phyloP scores from a whole-genome alignment of 148 eudicot species.

The Rhododendron ovatum region DNA sequence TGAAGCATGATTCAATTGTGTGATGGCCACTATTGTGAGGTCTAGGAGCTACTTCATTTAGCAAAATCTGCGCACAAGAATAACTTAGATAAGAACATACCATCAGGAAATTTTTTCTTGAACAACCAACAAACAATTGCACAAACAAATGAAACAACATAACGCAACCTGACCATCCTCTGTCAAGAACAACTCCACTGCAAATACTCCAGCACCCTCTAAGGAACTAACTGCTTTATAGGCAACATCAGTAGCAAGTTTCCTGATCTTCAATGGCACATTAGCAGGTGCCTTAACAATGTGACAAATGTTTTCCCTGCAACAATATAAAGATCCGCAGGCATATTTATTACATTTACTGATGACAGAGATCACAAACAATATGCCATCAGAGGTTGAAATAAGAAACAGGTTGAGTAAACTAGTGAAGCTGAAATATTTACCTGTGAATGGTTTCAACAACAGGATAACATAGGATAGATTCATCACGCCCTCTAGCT shows the following conservation, averaged over 20 bases:
- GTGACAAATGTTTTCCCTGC: slow-evolving; percentile 2
- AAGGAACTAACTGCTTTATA: slow-evolving; percentile 76
- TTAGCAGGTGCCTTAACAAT: slow-evolving; percentile 70
- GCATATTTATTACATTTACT: neutral
- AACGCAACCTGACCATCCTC: slow-evolving; percentile 67
- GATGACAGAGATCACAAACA: neutral
- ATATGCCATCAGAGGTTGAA: neutral
- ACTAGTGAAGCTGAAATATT: slow-evolving; percentile 7
- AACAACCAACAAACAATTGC: neutral
- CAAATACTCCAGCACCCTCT: slow-evolving; percentile 97
- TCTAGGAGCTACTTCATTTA: slow-evolving; percentile 29
- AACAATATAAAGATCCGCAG: neutral
- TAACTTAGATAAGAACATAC: neutral
- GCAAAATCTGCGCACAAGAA: slow-evolving; percentile 52
- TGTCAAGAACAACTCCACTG: slow-evolving; percentile 88
- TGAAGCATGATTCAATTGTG: slow-evolving; percentile 88
- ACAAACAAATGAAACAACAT: neutral
- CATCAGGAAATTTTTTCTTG: neutral
- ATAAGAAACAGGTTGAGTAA: neutral
- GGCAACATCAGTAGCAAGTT: slow-evolving; percentile 83
- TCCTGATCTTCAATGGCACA: slow-evolving; percentile 70
- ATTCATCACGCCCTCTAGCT: slow-evolving; percentile 89
- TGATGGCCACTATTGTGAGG: slow-evolving; percentile 99
- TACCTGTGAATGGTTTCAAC: slow-evolving; percentile 97
- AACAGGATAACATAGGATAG: slow-evolving; percentile 78